These are phyloP conservation scores for Aspergillus sp. DNA, from an alignment of 2,329 filamentous ascomycete species.

Conservation along the genomic window DNA sequence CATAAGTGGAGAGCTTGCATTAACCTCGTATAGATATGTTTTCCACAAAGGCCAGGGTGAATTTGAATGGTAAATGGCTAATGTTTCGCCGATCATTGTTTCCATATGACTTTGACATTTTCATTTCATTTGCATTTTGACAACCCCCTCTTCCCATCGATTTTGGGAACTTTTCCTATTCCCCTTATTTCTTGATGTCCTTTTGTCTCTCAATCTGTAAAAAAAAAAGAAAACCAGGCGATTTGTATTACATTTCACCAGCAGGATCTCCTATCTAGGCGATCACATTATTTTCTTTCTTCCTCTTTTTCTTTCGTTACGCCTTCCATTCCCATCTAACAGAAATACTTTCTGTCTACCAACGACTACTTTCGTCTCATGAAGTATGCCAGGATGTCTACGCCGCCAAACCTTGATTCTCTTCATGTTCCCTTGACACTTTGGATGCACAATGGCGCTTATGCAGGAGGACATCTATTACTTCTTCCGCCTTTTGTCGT, in stretches of 20 bases:
- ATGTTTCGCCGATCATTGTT: background rate
- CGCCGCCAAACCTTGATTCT: conserved; percentile 7
- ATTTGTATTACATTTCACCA: background rate
- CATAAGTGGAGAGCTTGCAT: conserved; percentile 9
- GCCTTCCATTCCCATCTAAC: background rate
- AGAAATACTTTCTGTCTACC: conserved; percentile 1
- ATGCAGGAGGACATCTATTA: conserved; percentile 16
- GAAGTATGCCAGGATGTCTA: conserved; percentile 10
- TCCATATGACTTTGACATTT: background rate
- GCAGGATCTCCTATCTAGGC: background rate
- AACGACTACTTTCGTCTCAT: conserved; percentile 2
- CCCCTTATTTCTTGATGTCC: background rate
- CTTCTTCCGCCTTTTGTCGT: conserved; percentile 7
- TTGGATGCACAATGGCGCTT: conserved; percentile 25
- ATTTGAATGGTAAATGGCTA: conserved; percentile 81
- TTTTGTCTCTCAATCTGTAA: background rate
- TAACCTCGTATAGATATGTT: conserved; percentile 63
- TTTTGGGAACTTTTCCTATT: background rate
- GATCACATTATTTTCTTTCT: background rate
- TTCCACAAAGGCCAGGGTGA: conserved; percentile 98
- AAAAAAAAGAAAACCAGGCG: background rate
- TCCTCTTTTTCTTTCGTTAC: conserved; percentile 9
- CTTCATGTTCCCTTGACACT: conserved; percentile 6
- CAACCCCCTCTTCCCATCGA: background rate
- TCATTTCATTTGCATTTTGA: conserved; percentile 1